Conservation (phyloP, 2,329 filamentous ascomycete genomes). For the Neocucurbitaria cava region DNA sequence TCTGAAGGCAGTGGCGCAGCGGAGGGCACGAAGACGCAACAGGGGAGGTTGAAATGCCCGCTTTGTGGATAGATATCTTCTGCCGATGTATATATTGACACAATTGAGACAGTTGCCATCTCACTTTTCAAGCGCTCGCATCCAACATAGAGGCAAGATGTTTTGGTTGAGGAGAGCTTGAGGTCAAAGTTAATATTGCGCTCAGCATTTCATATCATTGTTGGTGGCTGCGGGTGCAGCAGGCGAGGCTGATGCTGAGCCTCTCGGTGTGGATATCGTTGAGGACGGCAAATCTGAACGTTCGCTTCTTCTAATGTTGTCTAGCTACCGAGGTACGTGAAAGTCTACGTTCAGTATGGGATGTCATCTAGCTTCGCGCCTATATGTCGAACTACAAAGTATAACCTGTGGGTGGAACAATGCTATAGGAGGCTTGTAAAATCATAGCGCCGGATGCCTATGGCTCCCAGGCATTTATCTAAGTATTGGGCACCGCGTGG, state of each 20-base stretch:
- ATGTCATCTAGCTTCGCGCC: no score
- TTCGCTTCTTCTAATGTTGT: background rate
- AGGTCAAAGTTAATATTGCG: background rate
- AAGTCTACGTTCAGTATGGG: no score
- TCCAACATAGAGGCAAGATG: background rate
- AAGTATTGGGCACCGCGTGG: no score
- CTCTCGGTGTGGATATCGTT: background rate
- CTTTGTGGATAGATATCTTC: constrained; percentile 33
- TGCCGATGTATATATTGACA: background rate
- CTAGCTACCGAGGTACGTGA: background rate
- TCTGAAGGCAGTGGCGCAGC: background rate
- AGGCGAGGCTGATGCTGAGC: background rate
- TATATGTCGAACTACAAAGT: no score
- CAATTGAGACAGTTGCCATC: background rate
- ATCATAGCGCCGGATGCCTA: no score
- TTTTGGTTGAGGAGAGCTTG: background rate
- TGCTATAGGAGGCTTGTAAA: no score
- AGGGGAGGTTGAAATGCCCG: constrained; percentile 32
- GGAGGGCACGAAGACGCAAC: constrained; percentile 1
- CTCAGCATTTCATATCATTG: background rate
- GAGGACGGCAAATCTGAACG: background rate
- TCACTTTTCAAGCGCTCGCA: background rate
- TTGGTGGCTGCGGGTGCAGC: background rate
- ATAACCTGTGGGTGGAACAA: no score
- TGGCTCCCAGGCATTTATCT: no score